Evolutionary conservation across 106 monocot species (phyloP).

Genomic region (Apostasia shenzhenica): DNA sequence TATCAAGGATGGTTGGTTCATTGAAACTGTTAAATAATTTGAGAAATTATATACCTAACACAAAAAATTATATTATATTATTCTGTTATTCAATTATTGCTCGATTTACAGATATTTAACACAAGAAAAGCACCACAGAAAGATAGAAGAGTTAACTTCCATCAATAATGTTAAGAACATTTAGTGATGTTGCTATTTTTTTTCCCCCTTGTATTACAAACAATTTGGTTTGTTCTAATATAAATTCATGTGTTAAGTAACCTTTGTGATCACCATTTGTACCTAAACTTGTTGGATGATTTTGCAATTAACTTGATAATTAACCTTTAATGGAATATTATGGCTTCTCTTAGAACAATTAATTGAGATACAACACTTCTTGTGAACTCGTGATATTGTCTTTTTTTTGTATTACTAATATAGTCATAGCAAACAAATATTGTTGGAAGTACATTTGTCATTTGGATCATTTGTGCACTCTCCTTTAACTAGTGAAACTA

Average conservation of each 20-base stretch:
- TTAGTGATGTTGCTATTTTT: no score
- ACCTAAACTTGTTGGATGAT: no score
- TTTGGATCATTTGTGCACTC: neutral
- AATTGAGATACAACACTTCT: neutral
- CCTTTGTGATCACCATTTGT: no score
- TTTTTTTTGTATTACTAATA: neutral
- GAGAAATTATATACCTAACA: neutral
- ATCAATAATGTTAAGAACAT: neutral
- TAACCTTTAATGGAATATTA: neutral
- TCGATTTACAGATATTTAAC: no score
- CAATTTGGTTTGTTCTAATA: no score
- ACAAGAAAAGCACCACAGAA: no score
- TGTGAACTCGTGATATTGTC: no score
- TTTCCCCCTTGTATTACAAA: no score
- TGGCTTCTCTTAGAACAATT: neutral
- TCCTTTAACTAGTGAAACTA: neutral
- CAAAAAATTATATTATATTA: neutral
- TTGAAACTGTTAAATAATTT: neutral
- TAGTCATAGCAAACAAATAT: neutral
- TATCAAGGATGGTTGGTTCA: slow-evolving; percentile 60
- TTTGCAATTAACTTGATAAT: no score
- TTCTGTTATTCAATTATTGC: neutral
- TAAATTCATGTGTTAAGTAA: no score
- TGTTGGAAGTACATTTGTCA: neutral
- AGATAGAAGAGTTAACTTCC: neutral